Evolutionary conservation across 2,329 filamentous ascomycete species (phyloP), one percentile per base, ranked within the genome.

Genomic region (Xylariaceae sp.): DNA sequence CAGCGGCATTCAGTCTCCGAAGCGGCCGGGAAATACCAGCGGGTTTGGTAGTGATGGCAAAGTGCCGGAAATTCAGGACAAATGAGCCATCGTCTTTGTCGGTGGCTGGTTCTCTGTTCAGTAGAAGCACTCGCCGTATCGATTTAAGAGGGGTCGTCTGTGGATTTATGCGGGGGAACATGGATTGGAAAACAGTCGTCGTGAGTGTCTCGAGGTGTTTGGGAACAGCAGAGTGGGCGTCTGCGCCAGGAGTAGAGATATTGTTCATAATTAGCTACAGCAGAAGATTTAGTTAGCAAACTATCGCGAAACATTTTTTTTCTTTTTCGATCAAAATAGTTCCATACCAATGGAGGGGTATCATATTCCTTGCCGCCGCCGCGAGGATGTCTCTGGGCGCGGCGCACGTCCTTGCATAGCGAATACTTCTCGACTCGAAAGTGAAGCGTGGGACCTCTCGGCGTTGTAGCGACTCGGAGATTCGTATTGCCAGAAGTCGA

Each of bases 361-460:
- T 88, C 78, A 66, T 89, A 95, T 70, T 96, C 90, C 69, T 92
- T 92, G 60, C 88, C 89, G 47, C 87, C 86, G 47, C 86, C 87
- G 67, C 85, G 84, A 6, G 92, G 90, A 64, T 90, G 88, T 71
- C 88, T 90, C 74, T 95, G 84, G 11, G 89, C 85, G 68, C 84
- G 87, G 64, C 88, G 81, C 3, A 99, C 85, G 70, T 99, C 94
- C 71, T 94, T 96, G 73, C 87, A 89, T 2, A 99, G 78, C 37
- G 91, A 95, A 71, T 99, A 99, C 65, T 89, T 91, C 68, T 97
- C 90, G 46, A 99, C 89, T 57, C 91, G 80, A 72, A 99, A 99
- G 72, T 96, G 86, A 61, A 99, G 78, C 0, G 94, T 99, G 50
- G 94, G 94, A 6, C 94, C 94, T 62, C 91, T 82, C 6, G 94